Evolutionary conservation across 495 filamentous ascomycete genomes (phyloP), one percentile per base, ranked within the genome.

Genomic region (Astrothelium subdiscretum): DNA sequence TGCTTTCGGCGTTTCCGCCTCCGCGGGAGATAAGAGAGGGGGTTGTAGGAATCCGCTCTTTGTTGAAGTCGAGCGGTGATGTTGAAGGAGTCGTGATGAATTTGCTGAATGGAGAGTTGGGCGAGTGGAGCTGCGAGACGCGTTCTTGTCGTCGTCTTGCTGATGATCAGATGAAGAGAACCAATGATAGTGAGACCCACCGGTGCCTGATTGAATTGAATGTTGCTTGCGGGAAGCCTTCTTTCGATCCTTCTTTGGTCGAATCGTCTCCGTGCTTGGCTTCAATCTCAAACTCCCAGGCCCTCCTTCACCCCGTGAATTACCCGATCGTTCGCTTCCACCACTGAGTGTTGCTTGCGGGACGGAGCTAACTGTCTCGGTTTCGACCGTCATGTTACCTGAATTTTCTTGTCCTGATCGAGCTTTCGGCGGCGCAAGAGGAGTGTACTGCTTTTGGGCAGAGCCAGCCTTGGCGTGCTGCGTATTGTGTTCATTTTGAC

Each of bases 331-430:
- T 43, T 87, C 83, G 4, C 82, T 76, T 15, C 80, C 87, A 29
- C 87, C 81, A 27, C 86, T 85, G 32, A 95, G 73, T 13, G 89
- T 87, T n/a, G 95, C 85, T 68, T 95, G 92, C 5, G 90, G 91
- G 35, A 96, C 89, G 18, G 94, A 92, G 35, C 82, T 88, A 57
- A 98, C 95, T 3, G 91, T 95, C 76, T 98, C 94, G 3, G 94
- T 97, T 75, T 98, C 94, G 13, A 98, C 92, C 40, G 89, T 97
- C 94, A 98, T 98, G 66, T 90, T 95, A 68, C 86, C 85, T 32
- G 89, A 82, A 15, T 90, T 86, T 11, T 83, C 85, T 70, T 97
- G 92, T 43, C 81, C 76, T 15, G 81, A 78, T 75, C 90, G 83
- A 35, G 81, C 76, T 57, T 72, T 74, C 63, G 67, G 66, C 57